Conservation (phyloP, 306 rosid species). For the Mimosa pudica region DNA sequence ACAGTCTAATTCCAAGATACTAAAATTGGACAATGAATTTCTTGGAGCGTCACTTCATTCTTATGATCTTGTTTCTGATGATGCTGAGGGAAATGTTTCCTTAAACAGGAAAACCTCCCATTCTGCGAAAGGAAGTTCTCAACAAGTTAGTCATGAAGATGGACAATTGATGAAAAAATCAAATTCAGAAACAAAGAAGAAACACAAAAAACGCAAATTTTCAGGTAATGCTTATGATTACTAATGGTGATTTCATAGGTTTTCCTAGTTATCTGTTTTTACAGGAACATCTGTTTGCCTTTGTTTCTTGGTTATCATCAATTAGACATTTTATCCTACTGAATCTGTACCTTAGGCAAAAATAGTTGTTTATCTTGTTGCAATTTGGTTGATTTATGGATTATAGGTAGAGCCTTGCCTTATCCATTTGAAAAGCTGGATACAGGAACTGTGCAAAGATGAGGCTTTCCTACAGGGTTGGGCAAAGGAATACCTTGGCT, state of each 20-base stretch:
- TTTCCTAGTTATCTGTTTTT: slow-evolving; percentile 14
- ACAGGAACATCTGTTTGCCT: slow-evolving; percentile 32
- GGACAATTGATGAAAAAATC: slow-evolving; percentile 52
- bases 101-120: slow-evolving; percentile 34
- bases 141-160: slow-evolving; percentile 35
- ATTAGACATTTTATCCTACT: slow-evolving; percentile 24
- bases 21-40: slow-evolving; percentile 43
- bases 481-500: slow-evolving; percentile 25
- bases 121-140: slow-evolving; percentile 47
- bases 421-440: slow-evolving; percentile 17
- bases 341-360: not conserved
- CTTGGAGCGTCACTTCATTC: slow-evolving; percentile 44
- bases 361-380: slow-evolving; percentile 21
- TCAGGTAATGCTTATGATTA: slow-evolving; percentile 56
- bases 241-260: slow-evolving; percentile 5
- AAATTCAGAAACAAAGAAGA: slow-evolving; percentile 61
- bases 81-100: slow-evolving; percentile 48
- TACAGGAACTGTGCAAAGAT: slow-evolving; percentile 2
- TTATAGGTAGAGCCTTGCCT: slow-evolving; percentile 25
- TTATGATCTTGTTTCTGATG: slow-evolving; percentile 41
- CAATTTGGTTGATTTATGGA: not conserved
- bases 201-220: slow-evolving; percentile 63
- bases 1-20: slow-evolving; percentile 39
- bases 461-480: slow-evolving; percentile 14
- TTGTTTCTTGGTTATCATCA: slow-evolving; percentile 9